These are phyloP conservation scores for Albugo candida DNA, from an alignment of 352 stramenopile species.

Conservation along the genomic window DNA sequence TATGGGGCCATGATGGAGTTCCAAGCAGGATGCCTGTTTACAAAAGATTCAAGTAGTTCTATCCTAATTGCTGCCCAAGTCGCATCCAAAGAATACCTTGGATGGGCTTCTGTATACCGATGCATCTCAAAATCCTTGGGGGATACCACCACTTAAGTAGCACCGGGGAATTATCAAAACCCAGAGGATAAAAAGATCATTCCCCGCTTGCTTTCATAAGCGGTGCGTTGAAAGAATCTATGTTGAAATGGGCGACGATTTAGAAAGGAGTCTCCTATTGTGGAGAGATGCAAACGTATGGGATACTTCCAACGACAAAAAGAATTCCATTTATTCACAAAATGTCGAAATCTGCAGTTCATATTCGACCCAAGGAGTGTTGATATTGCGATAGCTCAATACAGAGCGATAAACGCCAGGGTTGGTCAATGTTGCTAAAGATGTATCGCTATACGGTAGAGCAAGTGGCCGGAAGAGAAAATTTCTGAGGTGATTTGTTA, in stretches of 20 bases:
- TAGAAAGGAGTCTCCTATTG: constrained; percentile 11
- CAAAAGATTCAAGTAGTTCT: neutral
- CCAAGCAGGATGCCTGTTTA: neutral
- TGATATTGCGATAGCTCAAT: constrained; percentile 3
- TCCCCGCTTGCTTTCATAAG: constrained; percentile 7
- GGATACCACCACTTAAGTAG: neutral
- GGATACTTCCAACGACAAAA: constrained; percentile 6
- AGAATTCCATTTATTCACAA: constrained; percentile 9
- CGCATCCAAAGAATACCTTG: neutral
- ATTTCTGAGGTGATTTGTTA: constrained; percentile 17
- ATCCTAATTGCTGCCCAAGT: constrained; percentile 2
- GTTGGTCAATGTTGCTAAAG: constrained; percentile 8
- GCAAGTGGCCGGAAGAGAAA: constrained; percentile 6
- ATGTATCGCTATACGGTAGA: constrained; percentile 8
- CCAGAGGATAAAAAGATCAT: no score
- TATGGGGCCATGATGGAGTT: constrained; percentile 1
- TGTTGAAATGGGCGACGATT: constrained; percentile 5
- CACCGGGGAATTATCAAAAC: neutral
- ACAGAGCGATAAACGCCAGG: constrained; percentile 14
- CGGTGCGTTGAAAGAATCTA: constrained; percentile 5
- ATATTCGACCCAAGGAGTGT: constrained; percentile 8
- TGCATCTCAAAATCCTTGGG: constrained; percentile 1
- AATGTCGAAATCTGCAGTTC: constrained; percentile 11
- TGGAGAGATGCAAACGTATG: constrained; percentile 9
- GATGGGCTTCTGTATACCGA: neutral